Percentiles rank a stretch among this genome's conserved stretches.
Evolutionary conservation across 176 grass and related monocot species (phyloP).

Genomic region (Carex cristatella): DNA sequence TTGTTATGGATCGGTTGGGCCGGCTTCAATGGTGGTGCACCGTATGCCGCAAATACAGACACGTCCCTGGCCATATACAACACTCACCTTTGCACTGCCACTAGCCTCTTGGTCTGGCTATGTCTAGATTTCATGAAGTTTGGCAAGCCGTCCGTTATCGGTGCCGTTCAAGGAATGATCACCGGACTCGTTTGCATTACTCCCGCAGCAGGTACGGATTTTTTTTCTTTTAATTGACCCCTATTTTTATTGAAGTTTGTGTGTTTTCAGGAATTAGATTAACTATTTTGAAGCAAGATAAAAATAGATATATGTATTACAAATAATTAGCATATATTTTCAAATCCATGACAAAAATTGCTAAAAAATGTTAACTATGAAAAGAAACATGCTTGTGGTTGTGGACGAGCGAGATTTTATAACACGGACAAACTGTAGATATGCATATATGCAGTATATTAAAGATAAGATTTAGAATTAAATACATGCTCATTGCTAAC

Average conservation of each 20-base stretch:
- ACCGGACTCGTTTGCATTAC: constrained; percentile 45
- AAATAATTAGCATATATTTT: not conserved
- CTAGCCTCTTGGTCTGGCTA: constrained; percentile 63
- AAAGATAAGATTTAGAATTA: not conserved
- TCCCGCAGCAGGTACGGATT: constrained; percentile 29
- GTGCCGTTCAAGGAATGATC: constrained; percentile 40
- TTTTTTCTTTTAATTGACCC: not conserved
- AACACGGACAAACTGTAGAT: not conserved
- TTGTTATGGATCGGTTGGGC: constrained; percentile 84
- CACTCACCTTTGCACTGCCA: constrained; percentile 81
- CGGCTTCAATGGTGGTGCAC: constrained; percentile 77
- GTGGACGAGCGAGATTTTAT: not conserved
- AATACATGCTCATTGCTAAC: too few species aligned
- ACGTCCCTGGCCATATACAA: constrained; percentile 59
- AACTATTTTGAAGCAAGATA: not conserved
- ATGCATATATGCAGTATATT: not conserved
- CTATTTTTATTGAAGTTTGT: not conserved
- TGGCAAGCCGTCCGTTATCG: constrained; percentile 44
- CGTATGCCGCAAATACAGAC: constrained; percentile 53
- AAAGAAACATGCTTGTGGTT: not conserved
- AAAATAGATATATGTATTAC: not conserved
- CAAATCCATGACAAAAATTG: too few species aligned
- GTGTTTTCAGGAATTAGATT: not conserved
- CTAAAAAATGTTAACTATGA: too few species aligned
- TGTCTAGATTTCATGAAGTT: constrained; percentile 50